A percentile compares a stretch with the other conserved stretches of the same genome.
phyloP scores from a whole-genome alignment of 2,329 filamentous ascomycete species.

The Trichocomaceae sp. region DNA sequence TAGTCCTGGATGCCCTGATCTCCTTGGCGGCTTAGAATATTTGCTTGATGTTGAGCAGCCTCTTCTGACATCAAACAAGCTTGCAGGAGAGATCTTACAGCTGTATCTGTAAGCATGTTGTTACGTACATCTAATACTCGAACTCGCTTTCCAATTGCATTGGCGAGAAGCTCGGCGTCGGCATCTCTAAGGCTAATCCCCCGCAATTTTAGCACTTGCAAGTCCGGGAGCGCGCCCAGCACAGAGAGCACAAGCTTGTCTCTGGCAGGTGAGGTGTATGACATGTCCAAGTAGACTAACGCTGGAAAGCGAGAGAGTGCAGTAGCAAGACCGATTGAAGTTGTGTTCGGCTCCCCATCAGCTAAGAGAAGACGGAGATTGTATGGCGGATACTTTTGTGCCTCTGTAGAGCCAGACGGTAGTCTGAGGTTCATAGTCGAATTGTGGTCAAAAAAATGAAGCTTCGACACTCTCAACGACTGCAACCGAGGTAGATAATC shows the following conservation, averaged over 20 bases:
- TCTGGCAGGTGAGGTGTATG: conserved; percentile 46
- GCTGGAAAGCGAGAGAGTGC: conserved; percentile 48
- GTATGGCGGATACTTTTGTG: conserved; percentile 26
- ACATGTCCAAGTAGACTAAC: conserved; percentile 54
- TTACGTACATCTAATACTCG: conserved; percentile 52
- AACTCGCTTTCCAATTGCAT: conserved; percentile 47
- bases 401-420: conserved; percentile 12
- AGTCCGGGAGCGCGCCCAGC: conserved; percentile 41
- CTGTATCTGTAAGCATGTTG: conserved; percentile 52
- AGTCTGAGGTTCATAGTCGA: conserved; percentile 46
- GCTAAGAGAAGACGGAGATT: conserved; percentile 52
- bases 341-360: conserved; percentile 53
- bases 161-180: conserved; percentile 47
- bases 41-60: neutral
- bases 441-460: conserved; percentile 58
- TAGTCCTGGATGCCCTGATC: neutral
- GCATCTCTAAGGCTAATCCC: conserved; percentile 49
- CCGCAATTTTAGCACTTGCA: conserved; percentile 53
- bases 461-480: conserved; percentile 51
- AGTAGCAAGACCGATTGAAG: conserved; percentile 47
- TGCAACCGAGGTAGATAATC: conserved; percentile 54
- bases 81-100: conserved; percentile 47
- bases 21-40: conserved; percentile 7
- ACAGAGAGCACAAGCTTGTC: conserved; percentile 44
- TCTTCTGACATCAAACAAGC: conserved; percentile 40